These are phyloP conservation scores for Colletotrichum sp. DNA, from an alignment of 2,329 filamentous ascomycete species.

Conservation along the genomic window DNA sequence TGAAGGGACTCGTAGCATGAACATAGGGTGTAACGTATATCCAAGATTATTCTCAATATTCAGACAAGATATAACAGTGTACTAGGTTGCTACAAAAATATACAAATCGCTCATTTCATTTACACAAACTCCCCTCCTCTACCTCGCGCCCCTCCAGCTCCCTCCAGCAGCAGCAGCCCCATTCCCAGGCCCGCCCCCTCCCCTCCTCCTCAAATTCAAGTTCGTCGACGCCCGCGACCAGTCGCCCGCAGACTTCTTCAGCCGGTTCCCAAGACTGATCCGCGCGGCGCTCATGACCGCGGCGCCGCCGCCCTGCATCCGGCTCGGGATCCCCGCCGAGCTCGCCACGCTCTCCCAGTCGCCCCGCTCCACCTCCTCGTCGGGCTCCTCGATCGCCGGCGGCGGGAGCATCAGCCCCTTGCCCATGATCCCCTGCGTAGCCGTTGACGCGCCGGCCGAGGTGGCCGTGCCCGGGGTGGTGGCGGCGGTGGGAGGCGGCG, in stretches of 20 bases:
- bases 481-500: background rate
- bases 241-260: conserved; percentile 53
- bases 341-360: conserved; percentile 42
- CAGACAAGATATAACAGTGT: background rate
- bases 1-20: background rate
- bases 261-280: conserved; percentile 54
- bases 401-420: conserved; percentile 27
- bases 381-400: conserved; percentile 31
- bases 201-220: conserved; percentile 41
- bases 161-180: background rate
- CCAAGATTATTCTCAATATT: background rate
- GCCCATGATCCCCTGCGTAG: background rate
- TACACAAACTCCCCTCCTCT: background rate
- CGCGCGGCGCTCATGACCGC: conserved; percentile 40
- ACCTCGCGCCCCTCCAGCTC: conserved; percentile 6
- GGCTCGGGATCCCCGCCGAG: conserved; percentile 22
- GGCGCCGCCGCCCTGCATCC: conserved; percentile 28
- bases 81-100: background rate
- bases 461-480: background rate
- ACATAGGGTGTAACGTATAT: background rate
- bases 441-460: background rate
- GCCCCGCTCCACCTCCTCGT: conserved; percentile 35
- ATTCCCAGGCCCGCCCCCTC: background rate
- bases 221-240: conserved; percentile 52
- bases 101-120: background rate